Evolutionary conservation across 768 basidiomycete species (phyloP), one percentile per base, ranked within the genome.

Genomic region (Kondoa malvinella): DNA sequence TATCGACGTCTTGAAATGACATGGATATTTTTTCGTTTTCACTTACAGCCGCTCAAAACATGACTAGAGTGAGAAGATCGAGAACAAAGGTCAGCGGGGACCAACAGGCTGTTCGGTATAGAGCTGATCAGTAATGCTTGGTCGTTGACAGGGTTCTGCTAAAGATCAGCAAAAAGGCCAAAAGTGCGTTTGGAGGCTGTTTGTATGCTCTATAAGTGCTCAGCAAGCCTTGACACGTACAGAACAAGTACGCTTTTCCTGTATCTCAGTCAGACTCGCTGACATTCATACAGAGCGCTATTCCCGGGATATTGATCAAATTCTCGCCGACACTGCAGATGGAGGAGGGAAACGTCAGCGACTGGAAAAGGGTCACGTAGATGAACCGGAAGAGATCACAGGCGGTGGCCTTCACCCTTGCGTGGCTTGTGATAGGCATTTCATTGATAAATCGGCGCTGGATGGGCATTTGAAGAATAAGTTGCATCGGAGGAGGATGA

Each of bases 381-480:
- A 27, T 17, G 61, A 63, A 17, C 27, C 61, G 27, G 14, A 31
- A 27, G 61, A 63, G 16, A 27, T 66, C n/a, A 21, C 69, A 57
- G 69, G 69, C 61, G 69, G 57, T 15, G 69, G 69, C 26, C 58
- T 68, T 30, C 57, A 40, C 57, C 67, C 63, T 31, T 70, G 69
- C 63, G 64, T 66, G 2, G 69, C 70, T 25, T 70, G 69, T 34
- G 70, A 70, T 57, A 60, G 69, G 26, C 65, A 70, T 50, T 70
- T 70, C 62, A 59, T 70, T 26, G 63, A 62, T 27, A 29, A 31
- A 8, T 16, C 58, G 34, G 57, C 67, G 17, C 69, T 67, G 3
- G 29, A 40, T 34, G 64, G 64, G 63, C 69, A 70, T 58, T 25
- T 17, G 21, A 67, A 68, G 57, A 58, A 67, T 29, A 70, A 70